Conservation (phyloP, 164 flowering plant genomes). For the Platanus orientalis region DNA sequence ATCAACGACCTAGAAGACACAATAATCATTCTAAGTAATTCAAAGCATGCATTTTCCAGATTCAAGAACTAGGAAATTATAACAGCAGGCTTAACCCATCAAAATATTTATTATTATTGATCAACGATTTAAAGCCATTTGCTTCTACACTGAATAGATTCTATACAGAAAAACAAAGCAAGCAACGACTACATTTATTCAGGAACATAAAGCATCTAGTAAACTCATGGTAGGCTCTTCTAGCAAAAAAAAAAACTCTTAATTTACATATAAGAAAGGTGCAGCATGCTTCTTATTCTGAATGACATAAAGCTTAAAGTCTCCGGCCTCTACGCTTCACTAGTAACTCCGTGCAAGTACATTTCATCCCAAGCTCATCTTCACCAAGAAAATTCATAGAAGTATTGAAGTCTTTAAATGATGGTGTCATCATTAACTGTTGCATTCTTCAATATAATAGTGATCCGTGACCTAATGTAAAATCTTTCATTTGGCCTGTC, state of each 20-base stretch:
- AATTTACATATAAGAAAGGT: neutral
- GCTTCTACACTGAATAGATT: too few species aligned
- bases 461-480: slow-evolving; percentile 82
- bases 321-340: neutral
- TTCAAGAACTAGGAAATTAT: too few species aligned
- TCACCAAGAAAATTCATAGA: neutral
- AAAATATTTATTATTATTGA: too few species aligned
- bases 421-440: slow-evolving; percentile 71
- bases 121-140: too few species aligned
- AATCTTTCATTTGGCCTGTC: slow-evolving; percentile 76
- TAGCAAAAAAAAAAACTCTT: neutral
- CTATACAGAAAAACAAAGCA: too few species aligned
- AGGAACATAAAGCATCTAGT: neutral
- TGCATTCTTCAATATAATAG: slow-evolving; percentile 71
- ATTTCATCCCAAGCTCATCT: slow-evolving; percentile 8
- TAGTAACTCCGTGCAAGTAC: too few species aligned
- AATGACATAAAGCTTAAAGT: neutral
- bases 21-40: too few species aligned
- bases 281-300: neutral
- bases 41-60: too few species aligned
- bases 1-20: too few species aligned
- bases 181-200: slow-evolving; percentile 9
- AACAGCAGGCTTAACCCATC: too few species aligned
- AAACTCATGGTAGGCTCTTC: neutral
- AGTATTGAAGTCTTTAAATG: slow-evolving; percentile 22